Percentiles rank a stretch among this genome's conserved stretches.
These are phyloP conservation scores for Arctium minus DNA, from an alignment of 129 eudicot genomes.

Conservation along the genomic window DNA sequence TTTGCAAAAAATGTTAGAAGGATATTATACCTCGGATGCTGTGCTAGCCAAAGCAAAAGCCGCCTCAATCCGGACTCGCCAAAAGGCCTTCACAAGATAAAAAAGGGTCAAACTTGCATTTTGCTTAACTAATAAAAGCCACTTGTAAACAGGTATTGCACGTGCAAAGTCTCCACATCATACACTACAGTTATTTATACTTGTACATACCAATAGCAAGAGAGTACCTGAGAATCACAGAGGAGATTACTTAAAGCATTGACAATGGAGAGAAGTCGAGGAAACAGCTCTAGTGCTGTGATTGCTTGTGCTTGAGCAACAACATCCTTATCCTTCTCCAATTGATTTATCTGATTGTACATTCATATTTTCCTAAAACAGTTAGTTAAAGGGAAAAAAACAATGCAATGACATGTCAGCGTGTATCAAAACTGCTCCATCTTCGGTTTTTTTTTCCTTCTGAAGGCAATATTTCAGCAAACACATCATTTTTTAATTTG, in stretches of 20 bases:
- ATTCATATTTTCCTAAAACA: constrained; percentile 12
- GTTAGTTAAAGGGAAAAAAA: neutral
- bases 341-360: constrained; percentile 66
- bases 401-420: neutral
- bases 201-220: neutral
- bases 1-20: neutral
- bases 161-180: neutral
- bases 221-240: constrained; percentile 71
- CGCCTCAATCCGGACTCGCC: constrained; percentile 95
- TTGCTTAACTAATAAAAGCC: neutral
- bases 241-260: constrained; percentile 68
- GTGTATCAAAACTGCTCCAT: neutral
- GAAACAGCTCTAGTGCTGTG: constrained; percentile 63
- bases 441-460: neutral
- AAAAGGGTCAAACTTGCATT: constrained; percentile 18
- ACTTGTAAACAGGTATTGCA: neutral
- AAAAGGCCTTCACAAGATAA: constrained; percentile 57
- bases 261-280: constrained; percentile 67
- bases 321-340: constrained; percentile 97
- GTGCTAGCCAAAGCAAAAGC: constrained; percentile 85
- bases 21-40: constrained; percentile 64
- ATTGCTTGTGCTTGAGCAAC: constrained; percentile 94
- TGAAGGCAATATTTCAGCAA: neutral
- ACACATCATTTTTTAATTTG: neutral
- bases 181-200: neutral